Evolutionary conservation across 2,329 filamentous ascomycete genomes (phyloP).

Genomic region (Aspergillus ruber): DNA sequence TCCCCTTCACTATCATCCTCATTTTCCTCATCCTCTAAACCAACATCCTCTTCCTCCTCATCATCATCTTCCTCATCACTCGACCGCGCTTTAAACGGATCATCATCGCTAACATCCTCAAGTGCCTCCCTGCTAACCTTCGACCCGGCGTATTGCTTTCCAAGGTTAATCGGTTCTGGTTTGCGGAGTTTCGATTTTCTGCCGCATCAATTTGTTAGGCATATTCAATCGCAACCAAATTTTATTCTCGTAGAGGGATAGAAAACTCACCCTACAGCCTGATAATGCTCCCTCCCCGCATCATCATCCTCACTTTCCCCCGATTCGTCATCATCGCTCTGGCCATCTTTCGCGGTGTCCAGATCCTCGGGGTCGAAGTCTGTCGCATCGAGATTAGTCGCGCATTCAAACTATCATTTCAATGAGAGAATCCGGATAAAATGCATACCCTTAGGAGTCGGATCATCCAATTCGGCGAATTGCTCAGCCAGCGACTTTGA

Average conservation of each 20-base stretch:
- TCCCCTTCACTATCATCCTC: conserved; percentile 15
- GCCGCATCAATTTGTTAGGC: conserved; percentile 6
- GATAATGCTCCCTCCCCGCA: conserved; percentile 79
- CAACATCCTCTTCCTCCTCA: conserved; percentile 14
- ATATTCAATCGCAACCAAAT: conserved; percentile 3
- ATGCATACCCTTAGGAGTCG: conserved; percentile 53
- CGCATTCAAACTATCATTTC: conserved; percentile 1
- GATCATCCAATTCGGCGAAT: conserved; percentile 57
- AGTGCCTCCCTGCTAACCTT: conserved; percentile 65
- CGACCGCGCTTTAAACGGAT: conserved; percentile 34
- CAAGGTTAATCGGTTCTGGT: conserved; percentile 61
- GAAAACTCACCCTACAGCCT: conserved; percentile 58
- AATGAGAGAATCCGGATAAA: neutral
- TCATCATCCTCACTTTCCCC: conserved; percentile 43
- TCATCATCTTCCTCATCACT: conserved; percentile 27
- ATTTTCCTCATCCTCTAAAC: conserved; percentile 22
- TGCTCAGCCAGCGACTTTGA: conserved; percentile 55
- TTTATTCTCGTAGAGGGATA: neutral
- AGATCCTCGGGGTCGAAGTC: conserved; percentile 75
- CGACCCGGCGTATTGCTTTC: conserved; percentile 72
- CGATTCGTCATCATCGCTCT: conserved; percentile 47
- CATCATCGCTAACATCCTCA: conserved; percentile 50
- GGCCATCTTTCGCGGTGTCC: conserved; percentile 46
- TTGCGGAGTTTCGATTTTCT: conserved; percentile 79
- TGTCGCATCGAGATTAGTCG: conserved; percentile 28